Evolutionary conservation across 2,329 filamentous ascomycete species (phyloP), one percentile per base, ranked within the genome.

Genomic region (Pseudocercospora vitis): DNA sequence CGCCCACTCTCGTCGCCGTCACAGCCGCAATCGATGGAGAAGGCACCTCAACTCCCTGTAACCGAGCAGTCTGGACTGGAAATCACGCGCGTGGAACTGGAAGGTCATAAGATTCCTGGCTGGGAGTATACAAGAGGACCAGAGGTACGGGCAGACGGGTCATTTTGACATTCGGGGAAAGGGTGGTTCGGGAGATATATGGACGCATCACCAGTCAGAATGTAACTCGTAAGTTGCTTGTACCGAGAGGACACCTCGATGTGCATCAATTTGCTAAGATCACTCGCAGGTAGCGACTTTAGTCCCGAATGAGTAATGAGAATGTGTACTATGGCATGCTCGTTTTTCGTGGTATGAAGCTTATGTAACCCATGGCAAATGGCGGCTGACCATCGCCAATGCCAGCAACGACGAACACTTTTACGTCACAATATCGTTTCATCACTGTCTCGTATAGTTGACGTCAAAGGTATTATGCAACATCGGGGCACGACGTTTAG

Each of bases 1-100:
- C n/a, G n/a, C n/a, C n/a, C n/a, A n/a, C n/a, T n/a, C n/a, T n/a
- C n/a, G n/a, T n/a, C 24, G 12, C 23, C 23, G 12, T n/a, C 42
- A 1, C 29, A 23, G 24, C 42, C 42, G n/a, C 23, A 16, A 19
- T 2, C 14, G 42, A n/a, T 29, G 42, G 19, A 45, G 24, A 8
- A 14, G 21, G 18, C 18, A 21, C 37, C 37, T 24, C 23, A 19
- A 19, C 9, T 28, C 16, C 23, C 42, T 4, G 16, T 26, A 21
- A 18, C 19, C 2, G 42, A 45, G 21, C 14, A 14, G 26, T 16
- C 11, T 3, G 42, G 24, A 8, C 9, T 45, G 3, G 42, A 45
- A 18, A 31, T 45, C 12, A 45, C 42, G 26, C 23, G 42, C n/a
- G 42, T 31, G 24, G 42, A 39, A 23, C 18, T 49, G 31, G 47